Conservation (phyloP, 768 basidiomycete species). For the Neoboletus brunneissimus region DNA sequence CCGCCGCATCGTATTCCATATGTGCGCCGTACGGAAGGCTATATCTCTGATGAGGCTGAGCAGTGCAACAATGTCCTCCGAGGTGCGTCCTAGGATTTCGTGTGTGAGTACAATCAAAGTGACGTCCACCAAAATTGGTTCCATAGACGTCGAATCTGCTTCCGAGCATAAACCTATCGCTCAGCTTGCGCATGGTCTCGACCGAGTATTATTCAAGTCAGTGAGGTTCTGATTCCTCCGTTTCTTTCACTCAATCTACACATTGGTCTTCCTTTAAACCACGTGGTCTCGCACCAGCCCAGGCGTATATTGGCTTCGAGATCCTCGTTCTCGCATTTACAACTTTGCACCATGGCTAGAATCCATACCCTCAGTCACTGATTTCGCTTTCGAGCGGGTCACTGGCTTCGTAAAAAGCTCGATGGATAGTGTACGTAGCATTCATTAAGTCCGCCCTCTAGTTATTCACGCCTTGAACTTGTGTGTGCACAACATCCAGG, state of each 20-base stretch:
- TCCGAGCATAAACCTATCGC: constrained; percentile 55
- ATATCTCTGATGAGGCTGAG: constrained; percentile 9
- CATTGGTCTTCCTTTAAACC: neutral
- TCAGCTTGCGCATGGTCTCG: constrained; percentile 60
- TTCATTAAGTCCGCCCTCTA: neutral
- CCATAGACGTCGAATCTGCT: constrained; percentile 43
- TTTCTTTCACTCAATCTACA: neutral
- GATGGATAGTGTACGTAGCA: constrained; percentile 55
- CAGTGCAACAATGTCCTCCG: constrained; percentile 10
- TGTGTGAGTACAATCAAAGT: neutral
- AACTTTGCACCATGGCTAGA: constrained; percentile 78
- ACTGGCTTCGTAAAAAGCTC: constrained; percentile 76
- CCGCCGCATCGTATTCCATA: constrained; percentile 27
- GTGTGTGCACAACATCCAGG: constrained; percentile 38
- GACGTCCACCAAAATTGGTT: neutral
- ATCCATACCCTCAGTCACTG: constrained; percentile 67
- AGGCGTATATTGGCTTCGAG: constrained; percentile 85
- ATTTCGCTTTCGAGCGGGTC: constrained; percentile 83
- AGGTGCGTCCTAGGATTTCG: constrained; percentile 10
- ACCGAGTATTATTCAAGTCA: constrained; percentile 75
- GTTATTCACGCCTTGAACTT: neutral
- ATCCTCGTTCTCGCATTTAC: constrained; percentile 81
- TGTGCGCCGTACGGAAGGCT: constrained; percentile 28
- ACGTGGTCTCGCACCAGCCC: constrained; percentile 47
- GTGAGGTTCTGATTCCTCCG: constrained; percentile 18